Base-by-base conservation (phyloP, 371 early-diverging fungal species). In the Mortierella sp. region DNA sequence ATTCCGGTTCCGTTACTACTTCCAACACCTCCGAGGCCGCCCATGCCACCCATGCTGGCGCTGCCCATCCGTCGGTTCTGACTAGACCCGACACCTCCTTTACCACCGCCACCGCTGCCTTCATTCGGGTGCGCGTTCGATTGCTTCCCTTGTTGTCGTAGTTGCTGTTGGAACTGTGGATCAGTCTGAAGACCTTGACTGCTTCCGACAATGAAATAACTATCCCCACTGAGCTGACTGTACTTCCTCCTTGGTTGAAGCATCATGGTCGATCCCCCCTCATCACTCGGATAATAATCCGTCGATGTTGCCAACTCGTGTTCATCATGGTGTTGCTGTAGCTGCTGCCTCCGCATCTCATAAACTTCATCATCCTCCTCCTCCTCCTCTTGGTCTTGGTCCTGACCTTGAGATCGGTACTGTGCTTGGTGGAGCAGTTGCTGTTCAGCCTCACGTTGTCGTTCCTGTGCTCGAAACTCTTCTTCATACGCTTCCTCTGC, bases 401-500 rank as follows among this genome's bases (percentile, higher is more conserved):
- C 5, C 5, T 5, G 11, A 19, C 63, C 5, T 38, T 5, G 11
- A 19, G 63, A 55, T 48, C 57, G 77, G 70, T 58, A 48, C 60
- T 65, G 57, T 4, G 72, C 72, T 44, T 55, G 31, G 0, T 65
- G 52, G 10, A 63, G 57, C 19, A 73, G 58, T 24, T 71, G 57
- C 48, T 80, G 76, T 54, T 80, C 65, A 14, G 73, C 73, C 16
- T 63, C 65, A 63, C 63, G 74, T 38, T 77, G 28, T 38, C 74
- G 42, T 24, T 77, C 80, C 31, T 77, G 84, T 19, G 74, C 76
- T 11, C 73, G 71, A 16, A 58, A 74, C 44, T 84, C 84, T 47
- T 84, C 81, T 54, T 84, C 81, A 16, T 81, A 81, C 3, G 81
- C 76, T 1, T 84, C 84, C 70, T 83, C 79, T 0, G 75, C 78